phyloP scores from a whole-genome alignment of 192 early-diverging fungal species.

The Coemansia sp. region DNA sequence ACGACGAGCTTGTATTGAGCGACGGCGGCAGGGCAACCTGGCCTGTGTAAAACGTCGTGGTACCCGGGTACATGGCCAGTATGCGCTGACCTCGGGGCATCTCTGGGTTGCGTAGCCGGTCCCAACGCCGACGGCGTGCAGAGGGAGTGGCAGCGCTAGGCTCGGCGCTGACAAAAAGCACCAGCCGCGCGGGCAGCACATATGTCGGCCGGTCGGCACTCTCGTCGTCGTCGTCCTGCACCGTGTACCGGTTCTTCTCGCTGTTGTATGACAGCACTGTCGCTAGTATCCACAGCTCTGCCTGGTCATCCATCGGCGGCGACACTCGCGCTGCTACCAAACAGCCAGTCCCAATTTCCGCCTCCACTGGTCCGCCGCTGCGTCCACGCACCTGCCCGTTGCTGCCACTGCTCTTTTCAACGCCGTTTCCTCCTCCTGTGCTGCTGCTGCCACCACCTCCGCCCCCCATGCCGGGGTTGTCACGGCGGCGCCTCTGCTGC shows the following conservation, averaged over 20 bases:
- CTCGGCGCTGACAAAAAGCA: conserved; percentile 30
- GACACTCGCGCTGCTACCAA: conserved; percentile 38
- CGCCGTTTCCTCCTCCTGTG: background rate
- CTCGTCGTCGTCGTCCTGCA: conserved; percentile 46
- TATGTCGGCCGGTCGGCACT: conserved; percentile 37
- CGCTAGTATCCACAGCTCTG: conserved; percentile 45
- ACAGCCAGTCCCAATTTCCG: conserved; percentile 22
- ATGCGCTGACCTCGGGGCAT: conserved; percentile 34
- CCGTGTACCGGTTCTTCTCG: conserved; percentile 42
- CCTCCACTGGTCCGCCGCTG: background rate
- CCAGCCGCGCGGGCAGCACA: conserved; percentile 26
- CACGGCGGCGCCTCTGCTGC: conserved; percentile 3
- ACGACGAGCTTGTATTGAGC: conserved; percentile 14
- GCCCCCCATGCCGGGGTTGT: background rate
- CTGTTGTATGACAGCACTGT: conserved; percentile 32
- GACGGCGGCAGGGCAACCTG: conserved; percentile 39
- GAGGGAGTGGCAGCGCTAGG: conserved; percentile 1
- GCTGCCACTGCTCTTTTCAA: background rate
- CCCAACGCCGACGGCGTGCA: conserved; percentile 29
- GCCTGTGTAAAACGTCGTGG: conserved; percentile 43
- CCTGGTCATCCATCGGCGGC: conserved; percentile 8
- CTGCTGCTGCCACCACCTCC: background rate
- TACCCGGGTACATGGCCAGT: conserved; percentile 47
- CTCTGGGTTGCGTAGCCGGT: conserved; percentile 28
- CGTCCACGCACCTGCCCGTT: conserved; percentile 1